A percentile compares a stretch with the other conserved stretches of the same genome.
Conservation (phyloP, 2,329 filamentous ascomycete genomes). For the Didymella lethalis region DNA sequence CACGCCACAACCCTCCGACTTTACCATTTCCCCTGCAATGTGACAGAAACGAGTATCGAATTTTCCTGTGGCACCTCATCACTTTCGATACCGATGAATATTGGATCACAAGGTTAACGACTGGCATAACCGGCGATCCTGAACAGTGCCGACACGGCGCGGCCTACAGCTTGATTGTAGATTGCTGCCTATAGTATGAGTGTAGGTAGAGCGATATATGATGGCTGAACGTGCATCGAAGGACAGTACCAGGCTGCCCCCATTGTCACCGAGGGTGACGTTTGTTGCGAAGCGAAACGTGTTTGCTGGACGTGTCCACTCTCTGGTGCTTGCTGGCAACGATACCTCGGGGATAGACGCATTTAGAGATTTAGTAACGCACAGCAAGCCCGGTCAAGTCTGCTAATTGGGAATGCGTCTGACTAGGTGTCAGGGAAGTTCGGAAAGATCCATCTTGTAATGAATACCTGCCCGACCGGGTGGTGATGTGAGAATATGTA, state of each 20-base stretch:
- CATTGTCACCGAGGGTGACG: background rate
- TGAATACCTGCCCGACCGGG: background rate
- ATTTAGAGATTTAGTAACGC: conserved; percentile 20
- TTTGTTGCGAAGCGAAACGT: background rate
- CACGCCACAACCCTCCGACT: conserved; percentile 23
- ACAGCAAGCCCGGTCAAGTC: conserved; percentile 37
- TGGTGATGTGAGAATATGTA: background rate
- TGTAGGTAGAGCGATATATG: conserved; percentile 1
- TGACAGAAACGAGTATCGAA: background rate
- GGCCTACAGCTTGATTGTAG: background rate
- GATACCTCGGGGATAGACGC: conserved; percentile 22
- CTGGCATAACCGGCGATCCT: background rate
- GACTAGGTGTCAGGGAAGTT: conserved; percentile 29
- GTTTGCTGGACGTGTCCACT: conserved; percentile 2
- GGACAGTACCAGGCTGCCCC: background rate
- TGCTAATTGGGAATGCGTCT: conserved; percentile 37
- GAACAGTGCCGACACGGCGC: background rate
- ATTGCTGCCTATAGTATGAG: background rate
- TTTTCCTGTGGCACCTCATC: background rate
- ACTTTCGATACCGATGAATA: background rate
- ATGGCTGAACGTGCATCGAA: background rate
- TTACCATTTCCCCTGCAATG: conserved; percentile 25
- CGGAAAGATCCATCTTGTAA: conserved; percentile 21
- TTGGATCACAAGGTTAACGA: background rate
- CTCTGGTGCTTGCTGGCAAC: conserved; percentile 23